Percentiles rank a stretch among this genome's conserved stretches.
These are phyloP conservation scores for Termitomyces sp. DNA, from an alignment of 768 basidiomycete genomes.

Conservation along the genomic window DNA sequence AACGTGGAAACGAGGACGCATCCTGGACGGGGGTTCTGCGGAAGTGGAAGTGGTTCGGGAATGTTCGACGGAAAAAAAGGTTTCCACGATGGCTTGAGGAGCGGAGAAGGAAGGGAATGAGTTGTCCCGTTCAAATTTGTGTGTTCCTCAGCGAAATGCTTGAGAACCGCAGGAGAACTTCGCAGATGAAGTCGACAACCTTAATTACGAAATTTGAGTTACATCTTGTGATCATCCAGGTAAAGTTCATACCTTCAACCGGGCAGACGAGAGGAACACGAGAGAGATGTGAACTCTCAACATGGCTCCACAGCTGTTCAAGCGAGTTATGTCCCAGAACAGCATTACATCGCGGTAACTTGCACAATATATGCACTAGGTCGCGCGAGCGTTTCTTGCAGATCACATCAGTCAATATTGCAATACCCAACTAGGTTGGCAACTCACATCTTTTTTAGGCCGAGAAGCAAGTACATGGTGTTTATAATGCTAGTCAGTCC, in stretches of 20 bases:
- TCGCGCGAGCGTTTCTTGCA: neutral
- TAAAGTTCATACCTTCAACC: conserved; percentile 10
- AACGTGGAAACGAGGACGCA: conserved; percentile 9
- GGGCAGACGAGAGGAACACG: conserved; percentile 13
- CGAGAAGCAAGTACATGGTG: conserved; percentile 4
- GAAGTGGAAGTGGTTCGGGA: conserved; percentile 7
- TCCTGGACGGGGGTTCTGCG: conserved; percentile 6
- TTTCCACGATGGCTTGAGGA: conserved; percentile 13
- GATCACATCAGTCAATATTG: neutral
- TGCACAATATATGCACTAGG: conserved; percentile 2
- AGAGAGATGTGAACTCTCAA: conserved; percentile 16
- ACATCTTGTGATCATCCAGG: neutral
- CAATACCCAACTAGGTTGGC: neutral
- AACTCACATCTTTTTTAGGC: conserved; percentile 13
- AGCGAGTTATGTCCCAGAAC: conserved; percentile 3
- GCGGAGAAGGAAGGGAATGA: conserved; percentile 9
- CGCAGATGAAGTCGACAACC: conserved; percentile 8
- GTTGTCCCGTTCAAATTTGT: conserved; percentile 4
- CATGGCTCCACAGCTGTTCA: conserved; percentile 10
- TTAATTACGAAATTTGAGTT: neutral
- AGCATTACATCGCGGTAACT: conserved; percentile 13
- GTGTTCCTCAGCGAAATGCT: conserved; percentile 16
- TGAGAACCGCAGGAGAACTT: conserved; percentile 1
- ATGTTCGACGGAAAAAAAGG: conserved; percentile 12
- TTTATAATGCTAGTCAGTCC: conserved; percentile 5